phyloP scores from a whole-genome alignment of 2,329 filamentous ascomycete species.

The Celoporthe dispersa region DNA sequence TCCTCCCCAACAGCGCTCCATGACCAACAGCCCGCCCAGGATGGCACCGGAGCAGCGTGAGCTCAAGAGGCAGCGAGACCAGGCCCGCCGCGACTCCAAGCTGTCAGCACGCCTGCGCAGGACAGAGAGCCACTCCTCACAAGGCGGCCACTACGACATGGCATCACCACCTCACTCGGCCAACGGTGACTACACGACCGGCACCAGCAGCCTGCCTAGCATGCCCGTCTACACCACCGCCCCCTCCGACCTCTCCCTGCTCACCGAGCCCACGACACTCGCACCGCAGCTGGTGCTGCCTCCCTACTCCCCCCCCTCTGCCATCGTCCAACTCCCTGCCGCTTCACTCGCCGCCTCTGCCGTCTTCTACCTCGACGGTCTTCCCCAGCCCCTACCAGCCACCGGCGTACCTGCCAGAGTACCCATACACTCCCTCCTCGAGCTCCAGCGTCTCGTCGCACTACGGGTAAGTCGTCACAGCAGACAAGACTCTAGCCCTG shows the following conservation, averaged over 20 bases:
- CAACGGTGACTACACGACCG: conserved; percentile 31
- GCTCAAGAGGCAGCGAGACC: conserved; percentile 64
- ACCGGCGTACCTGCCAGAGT: conserved; percentile 40
- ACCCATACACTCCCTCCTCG: conserved; percentile 36
- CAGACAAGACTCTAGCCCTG: conserved; percentile 24
- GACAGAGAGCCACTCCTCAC: conserved; percentile 45
- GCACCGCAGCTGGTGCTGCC: conserved; percentile 50
- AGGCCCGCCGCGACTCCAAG: conserved; percentile 62
- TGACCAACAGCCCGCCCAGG: conserved; percentile 62
- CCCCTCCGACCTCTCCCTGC: conserved; percentile 54
- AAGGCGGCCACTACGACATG: conserved; percentile 35
- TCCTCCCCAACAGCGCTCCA: conserved; percentile 54
- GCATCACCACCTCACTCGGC: conserved; percentile 48
- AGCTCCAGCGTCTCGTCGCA: conserved; percentile 37
- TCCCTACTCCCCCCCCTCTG: conserved; percentile 54
- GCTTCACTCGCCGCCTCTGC: conserved; percentile 54
- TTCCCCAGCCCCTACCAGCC: conserved; percentile 42
- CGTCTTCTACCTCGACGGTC: conserved; percentile 43
- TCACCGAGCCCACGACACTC: conserved; percentile 52
- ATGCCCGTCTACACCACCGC: conserved; percentile 59
- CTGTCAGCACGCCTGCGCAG: conserved; percentile 55
- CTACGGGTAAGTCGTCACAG: conserved; percentile 37
- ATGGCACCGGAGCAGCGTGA: conserved; percentile 65
- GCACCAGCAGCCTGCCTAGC: conserved; percentile 47
- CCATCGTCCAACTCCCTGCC: conserved; percentile 48